Percentiles rank a stretch among this genome's conserved stretches.
phyloP scores from a whole-genome alignment of 805 yeast genomes.

The Saccharomyces mikatae region DNA sequence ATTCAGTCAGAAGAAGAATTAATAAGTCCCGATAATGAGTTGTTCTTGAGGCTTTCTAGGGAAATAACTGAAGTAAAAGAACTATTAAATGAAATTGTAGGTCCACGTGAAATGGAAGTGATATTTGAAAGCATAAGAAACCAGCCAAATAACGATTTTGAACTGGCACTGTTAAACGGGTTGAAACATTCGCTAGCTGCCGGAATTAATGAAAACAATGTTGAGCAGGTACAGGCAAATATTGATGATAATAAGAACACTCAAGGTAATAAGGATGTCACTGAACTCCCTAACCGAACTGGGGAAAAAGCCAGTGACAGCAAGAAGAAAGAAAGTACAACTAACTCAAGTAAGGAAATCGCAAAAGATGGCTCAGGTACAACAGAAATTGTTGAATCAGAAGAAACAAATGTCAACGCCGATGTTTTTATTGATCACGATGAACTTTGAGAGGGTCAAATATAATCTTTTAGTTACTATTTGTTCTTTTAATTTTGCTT shows the following conservation, averaged over 20 bases:
- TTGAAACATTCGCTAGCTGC: not conserved
- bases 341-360: not conserved
- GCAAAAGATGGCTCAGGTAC: not conserved
- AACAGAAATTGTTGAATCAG: not conserved
- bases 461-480: not conserved
- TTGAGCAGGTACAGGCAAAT: not conserved
- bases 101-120: not conserved
- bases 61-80: not conserved
- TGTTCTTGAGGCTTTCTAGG: not conserved
- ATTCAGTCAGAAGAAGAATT: not conserved
- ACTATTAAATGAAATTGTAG: not conserved
- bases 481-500: not conserved
- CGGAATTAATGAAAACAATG: not conserved
- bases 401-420: not conserved
- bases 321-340: not conserved
- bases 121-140: not conserved
- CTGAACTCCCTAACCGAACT: not conserved
- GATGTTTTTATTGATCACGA: not conserved
- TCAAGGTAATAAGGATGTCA: not conserved
- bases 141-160: not conserved
- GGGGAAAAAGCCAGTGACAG: not conserved
- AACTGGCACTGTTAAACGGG: not conserved
- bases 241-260: not conserved
- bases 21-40: not conserved
- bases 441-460: not conserved